phyloP scores from a whole-genome alignment of 2,329 filamentous ascomycete species.

The Hypoxylon sp. region DNA sequence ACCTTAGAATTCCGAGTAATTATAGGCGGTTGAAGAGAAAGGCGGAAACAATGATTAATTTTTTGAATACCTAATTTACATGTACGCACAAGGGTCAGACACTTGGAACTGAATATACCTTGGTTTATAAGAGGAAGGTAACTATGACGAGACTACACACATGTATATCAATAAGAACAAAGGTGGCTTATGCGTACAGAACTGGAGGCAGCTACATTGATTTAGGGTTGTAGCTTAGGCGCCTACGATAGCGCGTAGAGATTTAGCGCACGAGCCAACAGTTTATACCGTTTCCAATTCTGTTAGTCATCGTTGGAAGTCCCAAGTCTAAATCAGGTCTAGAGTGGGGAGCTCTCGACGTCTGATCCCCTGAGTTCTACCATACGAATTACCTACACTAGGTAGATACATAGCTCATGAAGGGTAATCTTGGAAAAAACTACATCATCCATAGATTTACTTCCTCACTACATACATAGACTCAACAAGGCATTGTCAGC shows the following conservation, averaged over 20 bases:
- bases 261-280: slow-evolving; percentile 7
- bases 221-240: neutral
- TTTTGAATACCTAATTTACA: neutral
- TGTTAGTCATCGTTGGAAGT: slow-evolving; percentile 2
- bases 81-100: neutral
- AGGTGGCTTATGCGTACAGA: neutral
- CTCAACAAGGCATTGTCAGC: neutral
- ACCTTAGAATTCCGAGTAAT: neutral
- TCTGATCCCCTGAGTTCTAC: no score
- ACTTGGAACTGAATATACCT: neutral
- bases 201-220: neutral
- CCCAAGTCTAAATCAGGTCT: neutral
- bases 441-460: no score
- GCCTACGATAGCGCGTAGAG: neutral
- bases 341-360: slow-evolving; percentile 15
- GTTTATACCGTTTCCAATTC: slow-evolving; percentile 21
- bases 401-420: neutral
- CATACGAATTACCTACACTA: neutral
- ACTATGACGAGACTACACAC: neutral
- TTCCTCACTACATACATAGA: neutral
- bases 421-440: no score
- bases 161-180: neutral
- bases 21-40: neutral
- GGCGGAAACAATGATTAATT: slow-evolving; percentile 7
- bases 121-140: neutral